These are phyloP conservation scores for Rhizopogon sp. DNA, from an alignment of 768 basidiomycete species.

Conservation along the genomic window DNA sequence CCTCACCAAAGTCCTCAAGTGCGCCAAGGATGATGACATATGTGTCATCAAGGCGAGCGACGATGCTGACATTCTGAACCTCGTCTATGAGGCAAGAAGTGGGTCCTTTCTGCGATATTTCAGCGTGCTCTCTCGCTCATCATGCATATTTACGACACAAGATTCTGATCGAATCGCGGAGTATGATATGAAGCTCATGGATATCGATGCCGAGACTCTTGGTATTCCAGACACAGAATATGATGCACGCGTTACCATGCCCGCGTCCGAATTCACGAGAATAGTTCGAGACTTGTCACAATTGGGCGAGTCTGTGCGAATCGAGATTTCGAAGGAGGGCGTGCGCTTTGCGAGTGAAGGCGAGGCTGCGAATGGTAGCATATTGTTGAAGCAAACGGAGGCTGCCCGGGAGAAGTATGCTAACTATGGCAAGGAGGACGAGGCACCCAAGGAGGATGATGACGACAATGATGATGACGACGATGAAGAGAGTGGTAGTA, in stretches of 20 bases:
- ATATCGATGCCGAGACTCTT: slow-evolving; percentile 93
- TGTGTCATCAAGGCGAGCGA: slow-evolving; percentile 89
- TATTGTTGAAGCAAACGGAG: slow-evolving; percentile 76
- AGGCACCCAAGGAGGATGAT: slow-evolving; percentile 35
- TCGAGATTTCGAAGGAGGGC: slow-evolving; percentile 95
- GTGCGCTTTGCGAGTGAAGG: slow-evolving; percentile 91
- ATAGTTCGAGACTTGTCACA: slow-evolving; percentile 90
- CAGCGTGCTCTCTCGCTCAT: background rate
- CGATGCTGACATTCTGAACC: slow-evolving; percentile 81
- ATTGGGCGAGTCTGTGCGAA: slow-evolving; percentile 91
- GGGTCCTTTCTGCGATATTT: slow-evolving; percentile 21
- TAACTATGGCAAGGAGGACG: slow-evolving; percentile 37
- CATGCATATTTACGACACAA: slow-evolving; percentile 23
- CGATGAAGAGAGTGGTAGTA: slow-evolving; percentile 36
- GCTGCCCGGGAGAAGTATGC: slow-evolving; percentile 37
- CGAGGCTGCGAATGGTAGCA: slow-evolving; percentile 87
- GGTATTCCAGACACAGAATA: slow-evolving; percentile 97
- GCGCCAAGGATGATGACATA: slow-evolving; percentile 93
- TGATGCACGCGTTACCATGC: slow-evolving; percentile 87
- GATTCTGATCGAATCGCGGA: slow-evolving; percentile 92
- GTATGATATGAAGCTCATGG: slow-evolving; percentile 99
- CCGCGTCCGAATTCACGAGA: slow-evolving; percentile 80
- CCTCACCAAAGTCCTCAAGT: slow-evolving; percentile 93
- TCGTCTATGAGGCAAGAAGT: slow-evolving; percentile 91
- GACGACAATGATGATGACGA: slow-evolving; percentile 36